Evolutionary conservation across 805 yeast genomes (phyloP), one percentile per base, ranked within the genome.

Genomic region (Vanderwaltozyma yarrowii): DNA sequence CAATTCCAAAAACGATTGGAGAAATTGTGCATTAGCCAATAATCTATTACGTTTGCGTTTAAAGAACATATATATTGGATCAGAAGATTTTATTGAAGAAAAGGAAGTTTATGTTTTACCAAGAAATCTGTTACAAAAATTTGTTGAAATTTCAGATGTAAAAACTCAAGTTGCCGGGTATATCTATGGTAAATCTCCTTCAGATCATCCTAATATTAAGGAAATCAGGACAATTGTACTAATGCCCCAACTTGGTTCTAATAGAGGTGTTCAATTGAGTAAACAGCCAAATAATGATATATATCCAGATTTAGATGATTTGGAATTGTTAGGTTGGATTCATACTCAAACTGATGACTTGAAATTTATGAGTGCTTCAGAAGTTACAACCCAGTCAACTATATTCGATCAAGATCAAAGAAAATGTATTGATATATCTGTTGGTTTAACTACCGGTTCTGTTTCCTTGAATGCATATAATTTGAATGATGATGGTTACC

Each of bases 261-360:
- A 71, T 21, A 76, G 73, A 42, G 63, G 74, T 3, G 76, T 87
- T 12, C 77, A 81, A 46, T 67, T 86, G 39, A 77, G 89, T 4
- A 38, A 32, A 11, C 15, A 46, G 3, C 59, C 61, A 3, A 38
- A 37, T 15, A 15, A 20, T 3, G 52, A 55, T 0, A 49, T 62
- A 8, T 39, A 45, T 18, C 61, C 63, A 16, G 64, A 62, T 33
- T 49, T 72, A 10, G 65, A 68, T n/a, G 81, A 74, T 2, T 57
- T 85, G 26, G 88, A 86, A 51, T 73, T 92, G 5, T 59, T 92
- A 14, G 98, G 98, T 1, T 84, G 96, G 95, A 72, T 92, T n/a
- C 96, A 89, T 55, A 84, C 96, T 0, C 86, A 80, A 56, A 69
- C 80, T 1, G 74, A 73, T 15, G 95, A 83, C 28, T 46, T 70